Evolutionary conservation across 345 rosid species (phyloP).

Genomic region (Nephelium lappaceum): DNA sequence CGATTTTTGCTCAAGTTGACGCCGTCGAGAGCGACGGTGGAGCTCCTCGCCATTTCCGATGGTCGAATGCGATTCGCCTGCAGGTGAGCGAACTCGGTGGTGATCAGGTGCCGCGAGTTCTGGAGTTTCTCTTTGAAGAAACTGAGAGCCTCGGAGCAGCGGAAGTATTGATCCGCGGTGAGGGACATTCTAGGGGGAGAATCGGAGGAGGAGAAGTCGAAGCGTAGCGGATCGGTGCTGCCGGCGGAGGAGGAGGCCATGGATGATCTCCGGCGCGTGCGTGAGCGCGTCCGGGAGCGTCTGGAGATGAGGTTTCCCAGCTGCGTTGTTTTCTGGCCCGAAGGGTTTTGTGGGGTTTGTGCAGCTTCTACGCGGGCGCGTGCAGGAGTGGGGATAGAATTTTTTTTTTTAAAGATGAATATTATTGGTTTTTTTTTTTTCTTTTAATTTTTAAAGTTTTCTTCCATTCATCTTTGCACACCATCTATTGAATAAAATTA

Average conservation of each 20-base stretch:
- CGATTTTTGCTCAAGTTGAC: conserved; percentile 74
- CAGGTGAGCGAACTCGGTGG: conserved; percentile 60
- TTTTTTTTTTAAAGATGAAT: too few species aligned
- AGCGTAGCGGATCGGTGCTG: conserved; percentile 1
- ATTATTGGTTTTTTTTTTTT: too few species aligned
- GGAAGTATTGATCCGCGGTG: conserved; percentile 55
- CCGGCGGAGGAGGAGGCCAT: conserved; percentile 52
- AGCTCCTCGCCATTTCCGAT: conserved; percentile 50
- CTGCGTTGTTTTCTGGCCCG: conserved; percentile 1
- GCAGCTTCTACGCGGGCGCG: not conserved
- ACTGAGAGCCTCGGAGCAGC: conserved; percentile 67
- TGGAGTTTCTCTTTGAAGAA: conserved; percentile 47
- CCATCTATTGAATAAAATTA: too few species aligned
- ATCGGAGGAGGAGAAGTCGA: conserved; percentile 52
- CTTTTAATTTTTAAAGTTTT: too few species aligned
- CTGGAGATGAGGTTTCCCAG: conserved; percentile 59
- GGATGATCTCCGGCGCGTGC: conserved; percentile 36
- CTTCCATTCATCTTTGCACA: too few species aligned
- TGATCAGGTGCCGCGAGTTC: conserved; percentile 40
- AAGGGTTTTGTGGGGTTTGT: not conserved
- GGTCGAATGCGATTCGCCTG: conserved; percentile 58
- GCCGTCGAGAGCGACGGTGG: conserved; percentile 55
- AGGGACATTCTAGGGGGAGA: conserved; percentile 52
- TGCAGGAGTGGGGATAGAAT: not conserved
- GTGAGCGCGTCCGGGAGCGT: conserved; percentile 31